These are phyloP conservation scores for Lichina pygmaea DNA, from an alignment of 495 filamentous ascomycete genomes.

Conservation along the genomic window DNA sequence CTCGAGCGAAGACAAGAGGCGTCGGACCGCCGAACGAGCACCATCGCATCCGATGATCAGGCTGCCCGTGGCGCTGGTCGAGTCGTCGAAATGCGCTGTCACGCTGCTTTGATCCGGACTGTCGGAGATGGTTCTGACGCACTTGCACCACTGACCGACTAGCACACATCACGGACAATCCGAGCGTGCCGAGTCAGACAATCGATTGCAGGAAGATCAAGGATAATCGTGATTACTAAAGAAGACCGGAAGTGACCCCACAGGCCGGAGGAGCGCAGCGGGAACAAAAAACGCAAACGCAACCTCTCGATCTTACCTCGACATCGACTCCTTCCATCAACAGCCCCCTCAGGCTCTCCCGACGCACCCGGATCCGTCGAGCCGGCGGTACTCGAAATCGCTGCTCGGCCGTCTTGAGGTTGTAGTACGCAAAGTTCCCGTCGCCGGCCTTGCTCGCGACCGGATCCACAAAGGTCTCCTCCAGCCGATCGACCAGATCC, in stretches of 20 bases:
- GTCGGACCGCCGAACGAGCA: constrained; percentile 18
- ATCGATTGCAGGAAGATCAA: too few relatives aligned
- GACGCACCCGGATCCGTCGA: constrained; percentile 20
- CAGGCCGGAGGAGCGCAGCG: too few relatives aligned
- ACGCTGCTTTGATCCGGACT: constrained; percentile 9
- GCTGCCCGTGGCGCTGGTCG: constrained; percentile 16
- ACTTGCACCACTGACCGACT: constrained; percentile 17
- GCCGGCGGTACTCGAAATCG: constrained; percentile 20
- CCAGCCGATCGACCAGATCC: constrained; percentile 17
- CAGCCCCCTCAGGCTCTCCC: constrained; percentile 19
- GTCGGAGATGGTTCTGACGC: constrained; percentile 13
- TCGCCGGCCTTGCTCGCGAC: constrained; percentile 13
- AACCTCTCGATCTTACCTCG: background rate
- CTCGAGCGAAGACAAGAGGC: constrained; percentile 10
- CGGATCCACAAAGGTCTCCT: constrained; percentile 23
- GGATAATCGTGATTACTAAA: too few relatives aligned
- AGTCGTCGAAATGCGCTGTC: constrained; percentile 24
- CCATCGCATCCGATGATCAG: constrained; percentile 32
- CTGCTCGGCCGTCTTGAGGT: constrained; percentile 20
- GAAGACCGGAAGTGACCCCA: too few relatives aligned
- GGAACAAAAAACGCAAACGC: too few relatives aligned
- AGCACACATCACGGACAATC: too few relatives aligned
- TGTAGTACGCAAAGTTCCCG: constrained; percentile 25
- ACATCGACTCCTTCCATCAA: constrained; percentile 22
- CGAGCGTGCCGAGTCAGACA: too few relatives aligned